Percentiles rank a stretch among this genome's conserved stretches.
Evolutionary conservation across 1,284 basidiomycete genomes (phyloP).

Genomic region (Austroboletus niveus): DNA sequence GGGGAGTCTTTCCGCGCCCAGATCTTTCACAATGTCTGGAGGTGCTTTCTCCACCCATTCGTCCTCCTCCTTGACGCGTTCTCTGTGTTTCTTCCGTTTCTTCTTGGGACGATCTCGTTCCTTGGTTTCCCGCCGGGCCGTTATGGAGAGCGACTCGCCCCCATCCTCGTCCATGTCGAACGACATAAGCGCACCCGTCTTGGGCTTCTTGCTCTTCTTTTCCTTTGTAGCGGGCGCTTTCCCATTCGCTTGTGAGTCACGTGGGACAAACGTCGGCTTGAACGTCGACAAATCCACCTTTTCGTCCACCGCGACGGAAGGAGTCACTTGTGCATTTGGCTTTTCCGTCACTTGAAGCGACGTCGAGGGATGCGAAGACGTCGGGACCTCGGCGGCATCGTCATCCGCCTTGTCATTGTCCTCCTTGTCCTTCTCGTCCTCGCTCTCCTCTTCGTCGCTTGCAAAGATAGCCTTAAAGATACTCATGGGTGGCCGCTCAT

Average conservation of each 20-base stretch:
- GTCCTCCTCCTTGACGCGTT: slow-evolving; percentile 33
- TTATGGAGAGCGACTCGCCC: slow-evolving; percentile 37
- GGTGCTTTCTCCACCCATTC: slow-evolving; percentile 36
- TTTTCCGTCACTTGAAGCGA: neutral
- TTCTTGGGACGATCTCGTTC: slow-evolving; percentile 47
- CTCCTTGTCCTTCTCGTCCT: slow-evolving; percentile 44
- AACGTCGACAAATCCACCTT: slow-evolving; percentile 64
- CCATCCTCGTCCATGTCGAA: slow-evolving; percentile 67
- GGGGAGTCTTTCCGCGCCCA: slow-evolving; percentile 7
- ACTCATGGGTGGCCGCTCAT: slow-evolving; percentile 84
- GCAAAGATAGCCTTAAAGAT: slow-evolving; percentile 96
- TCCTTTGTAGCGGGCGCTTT: slow-evolving; percentile 32
- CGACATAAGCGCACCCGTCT: slow-evolving; percentile 52
- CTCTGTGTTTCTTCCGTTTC: slow-evolving; percentile 43
- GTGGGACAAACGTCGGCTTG: slow-evolving; percentile 79
- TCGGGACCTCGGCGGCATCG: slow-evolving; percentile 14
- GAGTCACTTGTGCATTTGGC: neutral
- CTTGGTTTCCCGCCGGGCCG: slow-evolving; percentile 29
- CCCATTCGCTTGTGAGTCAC: slow-evolving; percentile 40
- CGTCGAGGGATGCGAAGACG: slow-evolving; percentile 6
- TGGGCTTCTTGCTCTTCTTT: slow-evolving; percentile 40
- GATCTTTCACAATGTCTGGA: slow-evolving; percentile 21
- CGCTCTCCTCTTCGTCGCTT: slow-evolving; percentile 82
- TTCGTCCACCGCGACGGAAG: slow-evolving; percentile 13
- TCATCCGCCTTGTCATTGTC: slow-evolving; percentile 28